A percentile compares a stretch with the other conserved stretches of the same genome.
Evolutionary conservation across 768 basidiomycete species (phyloP).

Genomic region (Crucibulum laeve): DNA sequence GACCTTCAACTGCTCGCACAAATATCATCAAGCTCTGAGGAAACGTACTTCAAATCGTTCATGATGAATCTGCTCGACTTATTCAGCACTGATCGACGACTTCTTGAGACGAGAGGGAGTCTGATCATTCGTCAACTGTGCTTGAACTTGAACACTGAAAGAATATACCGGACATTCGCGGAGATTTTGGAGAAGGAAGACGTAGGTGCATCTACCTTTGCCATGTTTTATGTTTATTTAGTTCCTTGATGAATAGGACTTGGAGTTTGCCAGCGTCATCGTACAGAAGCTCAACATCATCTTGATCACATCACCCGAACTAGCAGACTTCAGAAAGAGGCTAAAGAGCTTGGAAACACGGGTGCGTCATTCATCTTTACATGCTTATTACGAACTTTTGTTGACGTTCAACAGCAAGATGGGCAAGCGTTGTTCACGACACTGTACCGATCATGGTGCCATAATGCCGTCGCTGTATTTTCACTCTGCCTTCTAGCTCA

Average conservation of each 20-base stretch:
- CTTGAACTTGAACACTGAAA: constrained; percentile 89
- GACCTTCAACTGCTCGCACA: constrained; percentile 95
- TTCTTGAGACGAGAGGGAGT: constrained; percentile 90
- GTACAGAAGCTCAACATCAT: constrained; percentile 98
- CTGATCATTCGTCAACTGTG: constrained; percentile 95
- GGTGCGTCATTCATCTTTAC: constrained; percentile 41
- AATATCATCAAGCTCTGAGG: constrained; percentile 93
- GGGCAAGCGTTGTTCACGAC: constrained; percentile 94
- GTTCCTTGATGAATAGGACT: constrained; percentile 51
- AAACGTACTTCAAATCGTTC: constrained; percentile 92
- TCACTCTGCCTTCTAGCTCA: constrained; percentile 95
- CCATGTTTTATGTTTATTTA: neutral
- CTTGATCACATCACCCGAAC: constrained; percentile 91
- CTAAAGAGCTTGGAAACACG: constrained; percentile 92
- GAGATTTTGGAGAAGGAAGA: constrained; percentile 99
- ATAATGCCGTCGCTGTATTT: constrained; percentile 95
- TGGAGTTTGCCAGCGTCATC: constrained; percentile 96
- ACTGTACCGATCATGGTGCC: constrained; percentile 96
- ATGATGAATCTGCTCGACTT: constrained; percentile 93
- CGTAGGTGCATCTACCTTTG: constrained; percentile 36
- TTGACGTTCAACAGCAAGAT: constrained; percentile 61
- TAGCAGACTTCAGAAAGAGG: constrained; percentile 91
- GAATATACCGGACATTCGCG: constrained; percentile 92
- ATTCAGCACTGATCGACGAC: constrained; percentile 88
- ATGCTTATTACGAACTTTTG: neutral